Base-by-base conservation (phyloP, 2,329 filamentous ascomycete genomes). In the Sporothrix curviconia region DNA sequence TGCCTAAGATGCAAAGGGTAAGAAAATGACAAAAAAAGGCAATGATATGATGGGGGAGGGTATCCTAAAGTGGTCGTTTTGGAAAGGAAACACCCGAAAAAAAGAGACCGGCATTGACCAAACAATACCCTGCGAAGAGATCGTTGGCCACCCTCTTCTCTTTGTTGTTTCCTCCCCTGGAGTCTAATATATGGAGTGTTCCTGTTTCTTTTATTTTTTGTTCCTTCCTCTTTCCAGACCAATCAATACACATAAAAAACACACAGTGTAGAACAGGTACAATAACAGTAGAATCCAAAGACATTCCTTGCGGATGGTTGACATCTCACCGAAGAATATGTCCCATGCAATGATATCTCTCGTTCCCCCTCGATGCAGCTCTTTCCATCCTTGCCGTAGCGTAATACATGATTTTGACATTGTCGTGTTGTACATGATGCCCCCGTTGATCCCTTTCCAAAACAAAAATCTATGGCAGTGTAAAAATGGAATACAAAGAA, bases 171-270 rank as follows among this genome's bases (percentile, higher is more conserved):
- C 49, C 49, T 51, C 49, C 49, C n/a, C n/a, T n/a, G n/a, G n/a
- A n/a, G n/a, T 51, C 49, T 51, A 39, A 19, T 51, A 19, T 51
- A 51, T 51, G 34, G 47, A 39, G 14, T 39, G 22, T 25, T 49
- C 17, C 30, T 36, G 22, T 14, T 30, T n/a, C n/a, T n/a, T n/a
- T n/a, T n/a, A n/a, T n/a, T n/a, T 30, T 7, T 36, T 36, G 22
- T 30, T 51, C 15, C 49, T 7, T 40, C 15, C 34, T 28, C 22
- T 39, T 19, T 39, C 14, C 22, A 50, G 7, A 24, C 14, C 49
- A 32, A 37, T 28, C 49, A 40, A 22, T 51, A 51, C 49, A 51
- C 9, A 24, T 24, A 50, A 46, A 46, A 5, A 42, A 24, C 22
- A 17, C 37, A 30, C 5, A 30, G 22, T 19, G 34, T 15, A 12